Percentiles rank a stretch among this genome's conserved stretches.
Conservation (phyloP, 148 eudicot species). For the Diospyros lotus region DNA sequence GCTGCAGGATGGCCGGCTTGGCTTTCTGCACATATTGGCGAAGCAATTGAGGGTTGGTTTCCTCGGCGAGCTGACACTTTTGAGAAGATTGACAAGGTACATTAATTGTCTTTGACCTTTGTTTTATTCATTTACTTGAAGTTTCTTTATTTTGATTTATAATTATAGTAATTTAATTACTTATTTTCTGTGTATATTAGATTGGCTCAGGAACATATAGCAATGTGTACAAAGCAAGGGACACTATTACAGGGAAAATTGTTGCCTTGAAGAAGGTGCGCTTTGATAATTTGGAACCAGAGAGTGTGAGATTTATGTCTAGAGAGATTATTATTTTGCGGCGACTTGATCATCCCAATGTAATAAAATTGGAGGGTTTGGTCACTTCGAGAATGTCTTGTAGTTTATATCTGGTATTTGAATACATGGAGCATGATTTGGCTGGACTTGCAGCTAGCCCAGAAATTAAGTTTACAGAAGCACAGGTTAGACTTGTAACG, state of each 20-base stretch:
- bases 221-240: constrained; percentile 95
- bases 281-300: constrained; percentile 92
- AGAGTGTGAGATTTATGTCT: constrained; percentile 94
- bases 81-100: constrained; percentile 91
- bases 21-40: constrained; percentile 87
- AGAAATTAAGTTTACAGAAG: constrained; percentile 74
- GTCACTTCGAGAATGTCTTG: constrained; percentile 96
- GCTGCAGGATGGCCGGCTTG: constrained; percentile 99
- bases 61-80: constrained; percentile 91
- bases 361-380: constrained; percentile 83
- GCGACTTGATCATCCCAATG: constrained; percentile 87
- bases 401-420: constrained; percentile 90
- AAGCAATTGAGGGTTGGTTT: constrained; percentile 95
- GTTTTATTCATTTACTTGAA: not conserved
- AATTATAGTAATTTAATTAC: not conserved
- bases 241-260: constrained; percentile 68
- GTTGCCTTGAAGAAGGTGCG: constrained; percentile 94
- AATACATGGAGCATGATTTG: constrained; percentile 95
- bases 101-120: not conserved
- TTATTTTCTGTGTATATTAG: constrained; percentile 27
- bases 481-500: constrained; percentile 56
- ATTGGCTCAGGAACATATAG: constrained; percentile 97
- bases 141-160: not conserved
- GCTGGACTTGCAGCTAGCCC: constrained; percentile 98
- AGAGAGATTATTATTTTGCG: constrained; percentile 88